Evolutionary conservation across 1,139 yeast species (phyloP).

Genomic region (Hemisphaericaspora xylofermentans): DNA sequence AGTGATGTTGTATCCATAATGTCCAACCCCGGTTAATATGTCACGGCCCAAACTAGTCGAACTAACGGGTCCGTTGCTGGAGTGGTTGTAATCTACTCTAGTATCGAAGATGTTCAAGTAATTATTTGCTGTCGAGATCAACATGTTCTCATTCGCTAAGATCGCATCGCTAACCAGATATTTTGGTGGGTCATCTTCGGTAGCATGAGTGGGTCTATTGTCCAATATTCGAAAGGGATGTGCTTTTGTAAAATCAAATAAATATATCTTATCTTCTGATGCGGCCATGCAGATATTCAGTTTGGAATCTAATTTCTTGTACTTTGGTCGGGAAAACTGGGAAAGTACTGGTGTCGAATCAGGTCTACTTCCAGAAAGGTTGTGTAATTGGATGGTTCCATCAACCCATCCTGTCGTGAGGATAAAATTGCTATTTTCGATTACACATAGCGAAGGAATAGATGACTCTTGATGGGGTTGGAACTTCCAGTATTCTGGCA

Average conservation of each 20-base stretch:
- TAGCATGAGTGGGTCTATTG: neutral
- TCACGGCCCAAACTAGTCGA: neutral
- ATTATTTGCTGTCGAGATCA: constrained; percentile 24
- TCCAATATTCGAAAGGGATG: constrained; percentile 8
- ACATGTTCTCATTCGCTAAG: constrained; percentile 15
- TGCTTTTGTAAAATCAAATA: constrained; percentile 20
- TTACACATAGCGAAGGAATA: constrained; percentile 19
- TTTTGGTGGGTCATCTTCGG: neutral
- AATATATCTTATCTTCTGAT: constrained; percentile 9
- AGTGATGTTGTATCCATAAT: constrained; percentile 2
- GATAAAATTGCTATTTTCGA: constrained; percentile 17
- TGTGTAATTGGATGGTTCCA: constrained; percentile 13
- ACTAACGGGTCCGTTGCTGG: neutral
- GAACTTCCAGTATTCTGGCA: neutral
- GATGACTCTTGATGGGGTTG: constrained; percentile 13
- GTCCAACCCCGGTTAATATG: neutral
- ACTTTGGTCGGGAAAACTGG: neutral
- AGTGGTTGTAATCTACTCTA: constrained; percentile 4
- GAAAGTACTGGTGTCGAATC: neutral
- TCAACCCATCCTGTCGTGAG: constrained; percentile 26
- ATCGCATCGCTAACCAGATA: constrained; percentile 14
- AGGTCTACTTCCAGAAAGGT: neutral
- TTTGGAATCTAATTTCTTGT: neutral
- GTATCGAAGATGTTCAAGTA: constrained; percentile 14
- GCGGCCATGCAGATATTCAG: neutral